Conservation (phyloP, 2,329 filamentous ascomycete species). For the Basipetospora chlamydospora region DNA sequence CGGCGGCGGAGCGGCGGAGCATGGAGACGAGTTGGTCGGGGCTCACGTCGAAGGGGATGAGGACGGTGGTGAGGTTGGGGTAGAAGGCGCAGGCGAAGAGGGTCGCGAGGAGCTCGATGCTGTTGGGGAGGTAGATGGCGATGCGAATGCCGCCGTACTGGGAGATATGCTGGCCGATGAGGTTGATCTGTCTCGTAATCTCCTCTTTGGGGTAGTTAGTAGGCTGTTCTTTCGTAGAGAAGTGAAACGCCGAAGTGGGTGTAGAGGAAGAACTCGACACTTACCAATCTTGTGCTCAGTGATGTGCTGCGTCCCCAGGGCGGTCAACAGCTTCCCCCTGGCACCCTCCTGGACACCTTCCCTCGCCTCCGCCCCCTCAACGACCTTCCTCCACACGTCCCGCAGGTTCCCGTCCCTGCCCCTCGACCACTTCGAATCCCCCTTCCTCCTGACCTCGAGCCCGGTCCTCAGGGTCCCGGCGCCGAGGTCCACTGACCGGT, state of each 20-base stretch:
- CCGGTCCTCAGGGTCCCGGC: constrained; percentile 67
- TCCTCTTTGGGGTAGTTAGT: constrained; percentile 34
- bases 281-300: constrained; percentile 55
- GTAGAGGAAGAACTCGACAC: constrained; percentile 8
- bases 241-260: too few species aligned
- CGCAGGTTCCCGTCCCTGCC: constrained; percentile 81
- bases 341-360: constrained; percentile 43
- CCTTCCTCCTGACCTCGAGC: constrained; percentile 67
- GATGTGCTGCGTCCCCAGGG: constrained; percentile 61
- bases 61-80: constrained; percentile 59
- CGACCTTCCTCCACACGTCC: constrained; percentile 72
- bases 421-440: constrained; percentile 65
- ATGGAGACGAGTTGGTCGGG: constrained; percentile 56
- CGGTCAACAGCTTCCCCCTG: constrained; percentile 61
- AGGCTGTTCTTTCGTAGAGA: too few species aligned
- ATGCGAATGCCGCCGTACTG: constrained; percentile 61
- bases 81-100: constrained; percentile 88
- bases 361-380: constrained; percentile 38
- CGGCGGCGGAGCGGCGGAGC: constrained; percentile 57
- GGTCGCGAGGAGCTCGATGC: constrained; percentile 67
- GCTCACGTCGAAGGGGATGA: constrained; percentile 70
- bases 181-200: constrained; percentile 72
- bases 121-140: constrained; percentile 86
- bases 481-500: constrained; percentile 74
- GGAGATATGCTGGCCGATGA: constrained; percentile 65